phyloP scores from a whole-genome alignment of 495 filamentous ascomycete species.

The Podospora tetraspora region DNA sequence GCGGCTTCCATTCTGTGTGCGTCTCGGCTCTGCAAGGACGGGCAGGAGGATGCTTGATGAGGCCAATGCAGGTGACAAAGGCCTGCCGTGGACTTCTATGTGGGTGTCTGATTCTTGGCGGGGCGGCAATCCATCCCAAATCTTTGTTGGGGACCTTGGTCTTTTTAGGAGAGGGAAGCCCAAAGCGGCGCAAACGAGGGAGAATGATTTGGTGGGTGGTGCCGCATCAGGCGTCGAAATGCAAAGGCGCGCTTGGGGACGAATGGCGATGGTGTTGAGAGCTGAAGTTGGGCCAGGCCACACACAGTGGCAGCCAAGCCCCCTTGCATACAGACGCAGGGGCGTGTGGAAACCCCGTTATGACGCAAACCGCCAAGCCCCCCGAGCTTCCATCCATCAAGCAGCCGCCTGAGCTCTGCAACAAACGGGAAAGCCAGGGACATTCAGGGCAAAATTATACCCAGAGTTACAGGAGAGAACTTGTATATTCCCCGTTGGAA shows the following conservation, averaged over 20 bases:
- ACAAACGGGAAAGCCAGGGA: background rate
- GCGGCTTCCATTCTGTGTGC: slow-evolving; percentile 21
- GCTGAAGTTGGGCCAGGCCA: background rate
- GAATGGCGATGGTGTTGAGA: background rate
- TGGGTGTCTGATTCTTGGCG: background rate
- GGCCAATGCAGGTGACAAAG: slow-evolving; percentile 3
- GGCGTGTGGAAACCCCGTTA: slow-evolving; percentile 13
- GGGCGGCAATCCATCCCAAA: background rate
- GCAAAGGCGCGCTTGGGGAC: background rate
- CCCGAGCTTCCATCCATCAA: background rate
- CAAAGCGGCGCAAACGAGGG: background rate
- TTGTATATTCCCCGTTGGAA: background rate
- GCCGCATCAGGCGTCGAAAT: background rate
- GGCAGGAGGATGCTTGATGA: background rate
- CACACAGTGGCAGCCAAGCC: background rate
- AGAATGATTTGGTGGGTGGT: background rate
- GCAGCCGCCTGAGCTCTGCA: background rate
- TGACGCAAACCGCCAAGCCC: slow-evolving; percentile 15
- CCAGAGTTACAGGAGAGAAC: background rate
- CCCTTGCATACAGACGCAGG: slow-evolving; percentile 7
- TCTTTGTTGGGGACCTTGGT: slow-evolving; percentile 6
- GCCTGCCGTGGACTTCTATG: background rate
- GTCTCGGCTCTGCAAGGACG: background rate
- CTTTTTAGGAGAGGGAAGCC: background rate
- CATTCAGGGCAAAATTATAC: background rate